A percentile compares a stretch with the other conserved stretches of the same genome.
phyloP scores from a whole-genome alignment of 2,329 filamentous ascomycete genomes.

The Golovinomyces cichoracearum region DNA sequence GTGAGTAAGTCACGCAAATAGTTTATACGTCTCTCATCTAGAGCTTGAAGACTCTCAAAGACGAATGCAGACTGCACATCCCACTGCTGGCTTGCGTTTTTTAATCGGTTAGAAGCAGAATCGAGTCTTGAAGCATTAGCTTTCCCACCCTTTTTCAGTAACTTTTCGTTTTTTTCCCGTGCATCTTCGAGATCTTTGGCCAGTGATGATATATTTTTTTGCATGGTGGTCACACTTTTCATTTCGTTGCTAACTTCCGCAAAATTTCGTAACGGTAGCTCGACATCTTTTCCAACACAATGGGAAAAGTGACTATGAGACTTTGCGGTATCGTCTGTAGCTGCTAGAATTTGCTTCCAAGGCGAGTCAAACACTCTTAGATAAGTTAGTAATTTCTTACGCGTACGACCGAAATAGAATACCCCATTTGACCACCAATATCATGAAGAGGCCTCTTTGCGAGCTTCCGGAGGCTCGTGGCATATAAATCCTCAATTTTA shows the following conservation, averaged over 20 bases:
- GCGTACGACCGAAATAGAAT: constrained; percentile 17
- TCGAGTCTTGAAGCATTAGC: constrained; percentile 55
- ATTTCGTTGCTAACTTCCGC: constrained; percentile 45
- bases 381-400: constrained; percentile 7
- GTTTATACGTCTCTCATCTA: constrained; percentile 74
- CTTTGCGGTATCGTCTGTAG: constrained; percentile 54
- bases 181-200: constrained; percentile 67
- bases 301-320: constrained; percentile 60
- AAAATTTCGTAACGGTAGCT: constrained; percentile 57
- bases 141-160: constrained; percentile 52
- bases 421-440: constrained; percentile 65
- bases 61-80: constrained; percentile 83
- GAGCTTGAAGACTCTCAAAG: constrained; percentile 71
- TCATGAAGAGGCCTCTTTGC: constrained; percentile 49
- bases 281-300: constrained; percentile 71
- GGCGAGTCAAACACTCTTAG: constrained; percentile 63
- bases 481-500: constrained; percentile 74
- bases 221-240: constrained; percentile 54
- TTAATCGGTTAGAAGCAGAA: constrained; percentile 42
- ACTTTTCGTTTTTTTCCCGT: constrained; percentile 63
- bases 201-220: constrained; percentile 52
- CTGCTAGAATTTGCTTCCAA: constrained; percentile 66
- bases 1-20: constrained; percentile 75
- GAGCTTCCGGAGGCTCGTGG: constrained; percentile 55
- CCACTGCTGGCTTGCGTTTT: constrained; percentile 66